These are phyloP conservation scores for Saccharomyces cerevisiae DNA, from an alignment of 805 yeast genomes.

Conservation along the genomic window DNA sequence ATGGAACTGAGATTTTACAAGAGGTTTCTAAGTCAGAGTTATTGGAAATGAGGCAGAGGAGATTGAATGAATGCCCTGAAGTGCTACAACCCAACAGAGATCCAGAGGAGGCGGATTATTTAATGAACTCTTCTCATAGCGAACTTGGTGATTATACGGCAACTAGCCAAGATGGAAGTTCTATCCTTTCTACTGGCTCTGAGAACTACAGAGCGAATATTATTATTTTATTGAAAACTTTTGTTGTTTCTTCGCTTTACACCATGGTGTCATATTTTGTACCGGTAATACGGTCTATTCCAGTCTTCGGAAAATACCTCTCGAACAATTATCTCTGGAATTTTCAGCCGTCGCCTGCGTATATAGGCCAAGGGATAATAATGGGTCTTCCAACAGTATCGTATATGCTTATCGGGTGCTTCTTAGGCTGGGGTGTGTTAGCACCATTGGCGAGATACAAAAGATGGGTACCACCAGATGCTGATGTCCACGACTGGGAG, in stretches of 20 bases:
- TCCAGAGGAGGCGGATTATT: conserved; percentile 2
- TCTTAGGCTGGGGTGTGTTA: conserved; percentile 87
- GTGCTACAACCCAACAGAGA: conserved; percentile 14
- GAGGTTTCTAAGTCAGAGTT: conserved; percentile 27
- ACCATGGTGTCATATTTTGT: conserved; percentile 65
- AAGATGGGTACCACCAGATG: conserved; percentile 86
- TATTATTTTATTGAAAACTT: conserved; percentile 49
- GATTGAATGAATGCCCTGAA: conserved; percentile 23
- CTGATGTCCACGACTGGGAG: conserved; percentile 74
- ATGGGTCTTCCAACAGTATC: conserved; percentile 92
- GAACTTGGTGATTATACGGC: conserved; percentile 7
- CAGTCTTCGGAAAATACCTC: conserved; percentile 61
- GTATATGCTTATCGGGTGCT: conserved; percentile 82
- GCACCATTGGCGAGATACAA: conserved; percentile 64
- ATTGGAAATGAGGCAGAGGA: conserved; percentile 29
- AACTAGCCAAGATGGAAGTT: conserved; percentile 13
- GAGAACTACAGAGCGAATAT: conserved; percentile 47
- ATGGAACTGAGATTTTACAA: conserved; percentile 49
- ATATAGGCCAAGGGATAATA: conserved; percentile 93
- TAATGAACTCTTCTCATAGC: neutral
- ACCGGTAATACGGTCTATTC: conserved; percentile 61
- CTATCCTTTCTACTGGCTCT: neutral
- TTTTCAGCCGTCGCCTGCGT: conserved; percentile 94
- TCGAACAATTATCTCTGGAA: conserved; percentile 71
- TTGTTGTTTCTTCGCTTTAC: conserved; percentile 60